Conservation (phyloP, 2,329 filamentous ascomycete genomes). For the Achaetomium macrosporum region DNA sequence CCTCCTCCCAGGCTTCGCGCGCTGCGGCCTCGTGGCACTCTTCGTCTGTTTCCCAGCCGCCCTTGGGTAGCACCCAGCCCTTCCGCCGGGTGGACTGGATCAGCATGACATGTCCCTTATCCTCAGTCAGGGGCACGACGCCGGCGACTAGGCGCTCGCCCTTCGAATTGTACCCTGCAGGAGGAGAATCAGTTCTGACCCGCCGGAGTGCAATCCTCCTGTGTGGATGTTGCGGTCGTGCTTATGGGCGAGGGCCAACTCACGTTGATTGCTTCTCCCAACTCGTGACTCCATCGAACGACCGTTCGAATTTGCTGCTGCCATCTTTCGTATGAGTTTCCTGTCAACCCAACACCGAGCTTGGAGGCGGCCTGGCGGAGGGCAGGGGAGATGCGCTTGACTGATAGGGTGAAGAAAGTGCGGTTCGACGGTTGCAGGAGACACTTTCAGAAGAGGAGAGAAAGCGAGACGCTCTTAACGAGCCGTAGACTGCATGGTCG, state of each 20-base stretch:
- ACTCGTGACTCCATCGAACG: conserved; percentile 68
- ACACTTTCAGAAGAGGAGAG: background rate
- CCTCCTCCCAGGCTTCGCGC: conserved; percentile 97
- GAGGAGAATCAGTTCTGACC: conserved; percentile 34
- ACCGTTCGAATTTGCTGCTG: conserved; percentile 28
- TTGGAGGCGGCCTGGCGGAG: conserved; percentile 3
- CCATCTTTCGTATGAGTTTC: conserved; percentile 18
- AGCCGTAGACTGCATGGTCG: conserved; percentile 11
- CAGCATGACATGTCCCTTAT: conserved; percentile 82
- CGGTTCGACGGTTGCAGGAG: background rate
- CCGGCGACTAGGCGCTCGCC: conserved; percentile 94
- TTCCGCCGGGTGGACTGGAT: conserved; percentile 89
- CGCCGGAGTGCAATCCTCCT: conserved; percentile 19
- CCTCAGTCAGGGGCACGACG: conserved; percentile 79
- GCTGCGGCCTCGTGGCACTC: conserved; percentile 75
- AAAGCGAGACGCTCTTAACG: conserved; percentile 6
- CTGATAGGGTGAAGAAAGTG: background rate
- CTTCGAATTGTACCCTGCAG: conserved; percentile 78
- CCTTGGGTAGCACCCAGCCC: conserved; percentile 95
- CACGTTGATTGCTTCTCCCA: conserved; percentile 75
- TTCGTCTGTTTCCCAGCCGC: conserved; percentile 96
- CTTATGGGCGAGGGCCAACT: conserved; percentile 37
- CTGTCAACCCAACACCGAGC: background rate
- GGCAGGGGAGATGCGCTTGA: background rate
- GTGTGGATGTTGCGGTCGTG: background rate